Conservation (phyloP, 192 early-diverging fungal genomes). For the Pilaira anomala region DNA sequence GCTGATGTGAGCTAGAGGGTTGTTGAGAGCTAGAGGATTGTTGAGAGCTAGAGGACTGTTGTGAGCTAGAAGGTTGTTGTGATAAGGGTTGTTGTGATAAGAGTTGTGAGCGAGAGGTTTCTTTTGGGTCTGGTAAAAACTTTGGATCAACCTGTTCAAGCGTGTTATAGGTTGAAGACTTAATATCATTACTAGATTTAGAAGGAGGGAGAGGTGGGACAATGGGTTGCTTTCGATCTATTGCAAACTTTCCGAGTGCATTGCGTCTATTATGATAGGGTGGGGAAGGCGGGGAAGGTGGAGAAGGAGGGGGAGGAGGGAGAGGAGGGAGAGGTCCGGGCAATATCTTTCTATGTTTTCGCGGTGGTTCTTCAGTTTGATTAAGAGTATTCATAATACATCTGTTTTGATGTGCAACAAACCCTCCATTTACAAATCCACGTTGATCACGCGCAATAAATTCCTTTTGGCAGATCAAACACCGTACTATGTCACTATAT, state of each 20-base stretch:
- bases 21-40: too few species aligned
- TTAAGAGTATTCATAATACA: constrained; percentile 6
- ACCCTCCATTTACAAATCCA: constrained; percentile 27
- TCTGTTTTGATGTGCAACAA: constrained; percentile 25
- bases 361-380: not conserved
- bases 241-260: not conserved
- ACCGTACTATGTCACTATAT: not conserved
- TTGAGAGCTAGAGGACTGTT: too few species aligned
- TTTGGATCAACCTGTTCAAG: too few species aligned
- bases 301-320: not conserved
- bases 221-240: not conserved
- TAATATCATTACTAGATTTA: too few species aligned
- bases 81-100: too few species aligned
- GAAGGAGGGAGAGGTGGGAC: too few species aligned
- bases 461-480: constrained; percentile 15
- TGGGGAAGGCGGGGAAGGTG: not conserved
- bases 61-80: too few species aligned
- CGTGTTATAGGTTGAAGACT: too few species aligned
- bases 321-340: not conserved
- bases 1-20: too few species aligned
- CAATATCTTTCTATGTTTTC: not conserved
- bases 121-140: too few species aligned
- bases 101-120: too few species aligned
- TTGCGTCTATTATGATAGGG: too few species aligned
- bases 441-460: constrained; percentile 27